Base-by-base conservation (phyloP, 208 protist genomes). In the Leishmania martiniquensis region DNA sequence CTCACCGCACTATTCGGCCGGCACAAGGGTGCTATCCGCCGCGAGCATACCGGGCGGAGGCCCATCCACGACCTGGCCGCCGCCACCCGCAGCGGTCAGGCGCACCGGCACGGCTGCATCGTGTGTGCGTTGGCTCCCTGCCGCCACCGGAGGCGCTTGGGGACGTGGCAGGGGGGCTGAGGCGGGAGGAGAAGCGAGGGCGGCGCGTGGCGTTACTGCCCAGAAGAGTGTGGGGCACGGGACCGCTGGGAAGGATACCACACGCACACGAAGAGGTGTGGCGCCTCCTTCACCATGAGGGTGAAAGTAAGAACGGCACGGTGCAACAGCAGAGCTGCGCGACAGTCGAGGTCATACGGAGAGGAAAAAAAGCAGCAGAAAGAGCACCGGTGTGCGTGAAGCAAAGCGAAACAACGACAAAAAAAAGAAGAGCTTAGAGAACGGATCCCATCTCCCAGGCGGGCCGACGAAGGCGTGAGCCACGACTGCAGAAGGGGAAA, bases 371-470 rank as follows among this genome's bases (percentile, higher is more conserved):
- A 17, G n/a, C 7, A 17, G 34, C 20, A 4, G 12, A 62, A 37
- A 60, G 2, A 60, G 4, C 7, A 13, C 1, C n/a, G 32, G 25
- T 0, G 54, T 2, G 7, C 54, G 15, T n/a, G 32, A 7, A 15
- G n/a, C 4, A 25, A 10, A 60, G 54, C 7, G n/a, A 32, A 72
- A 66, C 54, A 55, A 55, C 65, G 72, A 62, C 4, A 63, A 71
- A 71, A 75, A 52, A 32, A n/a, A 52, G 22, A 44, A 78, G 65
- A 78, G 22, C 44, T 32, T 55, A 66, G 9, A 7, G 34, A 45
- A 80, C 20, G n/a, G n/a, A n/a, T n/a, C n/a, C n/a, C 34, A 63
- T 75, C 25, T 52, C n/a, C 3, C 63, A 60, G 29, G 60, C n/a
- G 15, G n/a, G 20, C 34, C 15, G 12, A 29, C 34, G n/a, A 60